A percentile compares a stretch with the other conserved stretches of the same genome.
Conservation (phyloP, 352 stramenopile species). For the Phytophthora pinifolia region DNA sequence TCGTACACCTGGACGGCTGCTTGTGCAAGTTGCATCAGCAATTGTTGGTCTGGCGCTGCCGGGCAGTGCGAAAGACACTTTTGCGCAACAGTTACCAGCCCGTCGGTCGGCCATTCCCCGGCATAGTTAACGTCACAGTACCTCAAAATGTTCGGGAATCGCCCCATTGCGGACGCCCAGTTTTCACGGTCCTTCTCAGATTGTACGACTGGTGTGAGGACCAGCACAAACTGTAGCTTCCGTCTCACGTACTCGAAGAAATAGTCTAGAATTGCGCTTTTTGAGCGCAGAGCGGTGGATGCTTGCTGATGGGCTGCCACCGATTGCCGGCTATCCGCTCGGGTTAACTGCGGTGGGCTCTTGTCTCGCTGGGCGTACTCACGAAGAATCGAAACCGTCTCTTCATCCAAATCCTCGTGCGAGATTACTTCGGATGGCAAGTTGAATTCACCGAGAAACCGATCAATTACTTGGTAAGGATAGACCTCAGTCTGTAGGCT, state of each 20-base stretch:
- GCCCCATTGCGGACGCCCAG: conserved; percentile 36
- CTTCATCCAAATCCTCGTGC: conserved; percentile 56
- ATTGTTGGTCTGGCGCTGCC: conserved; percentile 24
- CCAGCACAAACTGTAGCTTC: conserved; percentile 59
- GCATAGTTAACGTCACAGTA: conserved; percentile 41
- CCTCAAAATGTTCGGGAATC: conserved; percentile 46
- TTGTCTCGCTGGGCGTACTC: conserved; percentile 29
- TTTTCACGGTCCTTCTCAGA: not conserved
- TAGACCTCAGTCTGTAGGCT: conserved; percentile 28
- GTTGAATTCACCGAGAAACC: conserved; percentile 44
- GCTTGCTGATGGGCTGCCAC: not conserved
- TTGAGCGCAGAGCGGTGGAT: conserved; percentile 33
- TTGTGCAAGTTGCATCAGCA: conserved; percentile 37
- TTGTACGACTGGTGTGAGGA: conserved; percentile 26
- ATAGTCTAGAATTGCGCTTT: conserved; percentile 44
- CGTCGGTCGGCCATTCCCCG: conserved; percentile 45
- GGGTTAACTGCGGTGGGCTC: not conserved
- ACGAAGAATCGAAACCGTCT: conserved; percentile 39
- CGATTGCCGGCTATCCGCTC: not conserved
- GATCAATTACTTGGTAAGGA: conserved; percentile 45
- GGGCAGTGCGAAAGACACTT: conserved; percentile 34
- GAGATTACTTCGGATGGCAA: conserved; percentile 43
- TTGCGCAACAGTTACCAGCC: conserved; percentile 42
- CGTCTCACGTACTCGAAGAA: conserved; percentile 45
- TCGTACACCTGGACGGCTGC: conserved; percentile 45